phyloP scores from a whole-genome alignment of 1,139 yeast species.

The Diutina ranongensis region DNA sequence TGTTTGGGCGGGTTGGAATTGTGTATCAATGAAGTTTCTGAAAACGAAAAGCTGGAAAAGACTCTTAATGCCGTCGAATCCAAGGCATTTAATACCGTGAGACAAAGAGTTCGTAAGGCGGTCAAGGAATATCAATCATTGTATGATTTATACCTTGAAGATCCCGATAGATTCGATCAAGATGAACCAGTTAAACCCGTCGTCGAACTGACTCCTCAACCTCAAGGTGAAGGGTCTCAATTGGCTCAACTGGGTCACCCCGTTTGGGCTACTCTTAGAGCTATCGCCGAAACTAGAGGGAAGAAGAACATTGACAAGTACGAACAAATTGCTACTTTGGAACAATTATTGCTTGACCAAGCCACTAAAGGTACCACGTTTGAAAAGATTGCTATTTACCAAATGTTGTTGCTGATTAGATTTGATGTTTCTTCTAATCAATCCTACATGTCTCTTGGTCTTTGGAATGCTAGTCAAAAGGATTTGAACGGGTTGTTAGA shows the following conservation, averaged over 20 bases:
- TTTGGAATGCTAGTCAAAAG: slow-evolving; percentile 64
- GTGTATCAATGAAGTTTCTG: slow-evolving; percentile 43
- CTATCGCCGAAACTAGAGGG: slow-evolving; percentile 85
- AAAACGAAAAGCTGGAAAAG: slow-evolving; percentile 44
- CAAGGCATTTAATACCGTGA: slow-evolving; percentile 77
- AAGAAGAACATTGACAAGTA: slow-evolving; percentile 81
- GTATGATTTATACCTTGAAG: slow-evolving; percentile 48
- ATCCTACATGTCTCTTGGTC: slow-evolving; percentile 64
- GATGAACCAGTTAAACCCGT: slow-evolving; percentile 26
- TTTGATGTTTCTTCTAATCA: slow-evolving; percentile 68
- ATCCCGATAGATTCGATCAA: slow-evolving; percentile 63
- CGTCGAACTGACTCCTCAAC: slow-evolving; percentile 13
- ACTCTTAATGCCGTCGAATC: slow-evolving; percentile 76
- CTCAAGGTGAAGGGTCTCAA: slow-evolving; percentile 8
- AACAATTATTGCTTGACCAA: slow-evolving; percentile 44
- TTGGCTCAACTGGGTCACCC: slow-evolving; percentile 13
- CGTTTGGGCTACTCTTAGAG: slow-evolving; percentile 63
- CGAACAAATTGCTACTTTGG: slow-evolving; percentile 69
- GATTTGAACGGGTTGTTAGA: slow-evolving; percentile 56
- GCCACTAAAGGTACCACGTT: slow-evolving; percentile 31
- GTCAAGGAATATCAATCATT: slow-evolving; percentile 53
- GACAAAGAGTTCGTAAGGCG: slow-evolving; percentile 81
- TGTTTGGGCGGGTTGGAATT: slow-evolving; percentile 67
- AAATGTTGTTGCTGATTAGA: slow-evolving; percentile 78
- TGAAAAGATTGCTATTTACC: slow-evolving; percentile 67